Evolutionary conservation across 768 basidiomycete genomes (phyloP).

Genomic region (Amanita exitialis): DNA sequence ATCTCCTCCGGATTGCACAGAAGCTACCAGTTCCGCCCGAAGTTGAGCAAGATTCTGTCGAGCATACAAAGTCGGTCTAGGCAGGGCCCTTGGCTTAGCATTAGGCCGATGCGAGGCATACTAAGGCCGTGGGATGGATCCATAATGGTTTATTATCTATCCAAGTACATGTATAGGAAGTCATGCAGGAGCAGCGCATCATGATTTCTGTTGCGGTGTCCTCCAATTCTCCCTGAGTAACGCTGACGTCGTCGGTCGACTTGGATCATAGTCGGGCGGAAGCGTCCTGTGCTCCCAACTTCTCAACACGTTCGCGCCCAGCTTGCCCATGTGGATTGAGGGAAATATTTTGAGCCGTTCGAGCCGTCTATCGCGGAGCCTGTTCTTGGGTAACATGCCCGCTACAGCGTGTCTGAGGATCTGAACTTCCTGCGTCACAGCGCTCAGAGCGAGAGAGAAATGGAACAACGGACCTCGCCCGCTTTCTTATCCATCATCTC

Average conservation of each 20-base stretch:
- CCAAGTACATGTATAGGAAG: too few relatives aligned
- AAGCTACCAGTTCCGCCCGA: constrained; percentile 9
- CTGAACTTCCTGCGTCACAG: constrained; percentile 35
- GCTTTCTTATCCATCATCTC: constrained; percentile 80
- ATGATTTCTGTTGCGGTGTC: background rate
- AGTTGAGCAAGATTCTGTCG: background rate
- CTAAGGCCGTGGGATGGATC: too few relatives aligned
- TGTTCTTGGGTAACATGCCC: constrained; percentile 99
- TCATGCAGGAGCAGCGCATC: background rate
- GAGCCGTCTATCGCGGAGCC: constrained; percentile 78
- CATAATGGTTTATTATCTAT: too few relatives aligned
- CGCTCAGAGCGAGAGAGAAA: constrained; percentile 41
- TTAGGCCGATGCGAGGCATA: too few relatives aligned
- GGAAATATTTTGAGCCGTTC: constrained; percentile 87
- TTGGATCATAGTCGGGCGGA: constrained; percentile 35
- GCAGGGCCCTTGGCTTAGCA: too few relatives aligned
- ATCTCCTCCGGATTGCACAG: constrained; percentile 31
- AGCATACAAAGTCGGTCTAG: background rate
- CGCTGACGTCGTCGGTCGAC: constrained; percentile 25
- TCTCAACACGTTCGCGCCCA: constrained; percentile 66
- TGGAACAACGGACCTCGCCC: constrained; percentile 27
- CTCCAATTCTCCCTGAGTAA: constrained; percentile 21
- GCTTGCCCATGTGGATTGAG: constrained; percentile 65
- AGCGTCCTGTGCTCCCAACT: constrained; percentile 81
- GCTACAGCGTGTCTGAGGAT: constrained; percentile 94